phyloP scores from a whole-genome alignment of 257 asterid genomes.

The Capsicum rhomboideum region DNA sequence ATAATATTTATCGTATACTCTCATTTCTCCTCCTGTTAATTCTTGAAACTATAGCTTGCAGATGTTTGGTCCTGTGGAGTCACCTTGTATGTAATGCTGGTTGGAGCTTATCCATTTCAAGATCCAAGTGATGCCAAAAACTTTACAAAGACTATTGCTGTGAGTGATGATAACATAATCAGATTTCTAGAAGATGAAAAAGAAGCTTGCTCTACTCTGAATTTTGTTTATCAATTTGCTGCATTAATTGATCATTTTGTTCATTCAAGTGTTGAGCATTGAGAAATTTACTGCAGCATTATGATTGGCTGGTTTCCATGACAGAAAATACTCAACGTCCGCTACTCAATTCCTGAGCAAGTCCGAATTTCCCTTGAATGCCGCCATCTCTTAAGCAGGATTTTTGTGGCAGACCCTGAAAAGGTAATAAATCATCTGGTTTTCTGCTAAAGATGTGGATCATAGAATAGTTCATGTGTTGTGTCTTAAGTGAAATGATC shows the following conservation, averaged over 20 bases:
- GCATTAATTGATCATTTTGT: neutral
- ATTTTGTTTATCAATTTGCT: neutral
- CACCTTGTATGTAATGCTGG: slow-evolving; percentile 33
- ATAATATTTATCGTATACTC: neutral
- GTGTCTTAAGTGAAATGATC: neutral
- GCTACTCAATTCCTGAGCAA: slow-evolving; percentile 27
- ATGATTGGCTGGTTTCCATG: slow-evolving; percentile 4
- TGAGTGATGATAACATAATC: slow-evolving; percentile 8
- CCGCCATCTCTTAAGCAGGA: slow-evolving; percentile 23
- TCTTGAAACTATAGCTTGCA: slow-evolving; percentile 21
- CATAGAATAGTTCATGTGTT: neutral
- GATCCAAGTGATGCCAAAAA: slow-evolving; percentile 33
- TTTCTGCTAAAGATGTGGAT: neutral
- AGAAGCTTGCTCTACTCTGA: neutral
- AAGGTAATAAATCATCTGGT: slow-evolving; percentile 14
- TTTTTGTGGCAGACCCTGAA: slow-evolving; percentile 34
- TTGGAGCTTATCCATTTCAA: slow-evolving; percentile 36
- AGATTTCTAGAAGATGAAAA: neutral
- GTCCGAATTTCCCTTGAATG: slow-evolving; percentile 27
- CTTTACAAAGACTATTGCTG: slow-evolving; percentile 25
- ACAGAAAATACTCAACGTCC: slow-evolving; percentile 32
- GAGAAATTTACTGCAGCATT: neutral
- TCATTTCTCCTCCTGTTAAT: neutral
- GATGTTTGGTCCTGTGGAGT: slow-evolving; percentile 50
- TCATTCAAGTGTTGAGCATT: neutral